Conservation (phyloP, 768 basidiomycete genomes). For the Trametes coccinea region DNA sequence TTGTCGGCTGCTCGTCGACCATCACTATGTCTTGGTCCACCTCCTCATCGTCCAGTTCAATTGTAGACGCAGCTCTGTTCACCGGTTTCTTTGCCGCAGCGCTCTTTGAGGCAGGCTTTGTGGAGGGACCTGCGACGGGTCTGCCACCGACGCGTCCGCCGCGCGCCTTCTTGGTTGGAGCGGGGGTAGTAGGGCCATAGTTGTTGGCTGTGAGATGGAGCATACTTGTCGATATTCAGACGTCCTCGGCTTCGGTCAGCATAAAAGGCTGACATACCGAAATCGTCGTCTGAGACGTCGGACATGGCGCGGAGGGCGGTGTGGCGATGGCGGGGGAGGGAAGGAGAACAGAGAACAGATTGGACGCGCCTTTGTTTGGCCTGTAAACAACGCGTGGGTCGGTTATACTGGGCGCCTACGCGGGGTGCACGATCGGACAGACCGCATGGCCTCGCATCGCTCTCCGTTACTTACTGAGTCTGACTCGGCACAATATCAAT, state of each 20-base stretch:
- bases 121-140: slow-evolving; percentile 28
- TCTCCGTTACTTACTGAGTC: too few species aligned
- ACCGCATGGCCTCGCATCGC: background rate
- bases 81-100: slow-evolving; percentile 18
- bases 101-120: slow-evolving; percentile 20
- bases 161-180: slow-evolving; percentile 27
- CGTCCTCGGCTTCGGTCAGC: slow-evolving; percentile 1
- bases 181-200: slow-evolving; percentile 36
- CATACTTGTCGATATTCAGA: slow-evolving; percentile 16
- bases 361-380: slow-evolving; percentile 21
- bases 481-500: too few species aligned
- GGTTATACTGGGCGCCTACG: slow-evolving; percentile 7
- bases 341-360: background rate
- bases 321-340: background rate
- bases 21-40: slow-evolving; percentile 21
- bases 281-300: slow-evolving; percentile 27
- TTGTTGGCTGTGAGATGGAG: slow-evolving; percentile 18
- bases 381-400: slow-evolving; percentile 6
- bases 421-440: slow-evolving; percentile 9
- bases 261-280: slow-evolving; percentile 21
- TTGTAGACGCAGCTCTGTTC: slow-evolving; percentile 7
- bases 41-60: slow-evolving; percentile 25
- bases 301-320: slow-evolving; percentile 19
- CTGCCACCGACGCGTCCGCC: slow-evolving; percentile 20
- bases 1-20: slow-evolving; percentile 9